Evolutionary conservation across 495 filamentous ascomycete species (phyloP).

Genomic region (Thermothielavioides terrestris): DNA sequence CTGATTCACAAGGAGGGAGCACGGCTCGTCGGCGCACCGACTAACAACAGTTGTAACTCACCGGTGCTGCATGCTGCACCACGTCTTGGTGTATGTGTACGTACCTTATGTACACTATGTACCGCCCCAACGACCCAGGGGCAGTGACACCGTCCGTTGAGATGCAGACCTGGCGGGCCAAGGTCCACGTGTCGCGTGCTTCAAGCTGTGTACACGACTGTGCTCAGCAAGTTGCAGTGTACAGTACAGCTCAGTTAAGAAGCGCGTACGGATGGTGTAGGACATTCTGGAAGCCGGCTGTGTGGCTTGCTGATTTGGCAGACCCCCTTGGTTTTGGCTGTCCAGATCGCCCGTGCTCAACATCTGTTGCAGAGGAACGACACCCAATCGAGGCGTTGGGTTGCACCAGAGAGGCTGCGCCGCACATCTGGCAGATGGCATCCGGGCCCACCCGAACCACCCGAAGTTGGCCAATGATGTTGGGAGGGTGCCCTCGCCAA

Average conservation of each 20-base stretch:
- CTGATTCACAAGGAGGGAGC: not conserved
- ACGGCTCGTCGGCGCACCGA: not conserved
- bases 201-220: not conserved
- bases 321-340: not conserved
- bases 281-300: not conserved
- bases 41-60: no score
- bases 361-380: not conserved
- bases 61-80: not conserved
- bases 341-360: not conserved
- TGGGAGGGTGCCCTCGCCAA: constrained; percentile 1
- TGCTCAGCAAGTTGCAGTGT: no score
- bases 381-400: not conserved
- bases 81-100: not conserved
- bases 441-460: not conserved
- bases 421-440: constrained; percentile 1
- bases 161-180: not conserved
- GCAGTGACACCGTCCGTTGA: no score
- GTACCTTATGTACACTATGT: not conserved
- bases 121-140: not conserved
- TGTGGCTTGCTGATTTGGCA: not conserved
- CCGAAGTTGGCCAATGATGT: not conserved
- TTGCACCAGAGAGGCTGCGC: constrained; percentile 1
- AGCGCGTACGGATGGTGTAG: no score
- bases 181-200: constrained; percentile 1
- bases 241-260: no score